phyloP scores from a whole-genome alignment of 345 rosid species.

The thale cress (Arabidopsis thaliana) region DNA sequence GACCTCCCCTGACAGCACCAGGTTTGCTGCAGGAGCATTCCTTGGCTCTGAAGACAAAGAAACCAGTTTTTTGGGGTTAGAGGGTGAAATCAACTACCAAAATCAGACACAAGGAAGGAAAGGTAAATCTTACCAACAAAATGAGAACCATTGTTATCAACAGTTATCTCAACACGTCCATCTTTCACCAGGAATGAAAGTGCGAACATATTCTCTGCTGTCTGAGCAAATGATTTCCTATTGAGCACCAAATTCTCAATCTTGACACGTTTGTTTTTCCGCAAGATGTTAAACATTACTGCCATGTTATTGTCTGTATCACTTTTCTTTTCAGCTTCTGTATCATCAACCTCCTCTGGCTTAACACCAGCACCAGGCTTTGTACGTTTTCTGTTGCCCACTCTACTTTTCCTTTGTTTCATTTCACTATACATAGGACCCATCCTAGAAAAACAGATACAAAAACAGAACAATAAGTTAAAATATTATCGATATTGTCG shows the following conservation, averaged over 20 bases:
- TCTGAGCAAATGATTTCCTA: constrained; percentile 79
- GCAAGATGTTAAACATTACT: constrained; percentile 67
- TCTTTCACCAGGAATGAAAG: constrained; percentile 90
- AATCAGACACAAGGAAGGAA: background rate
- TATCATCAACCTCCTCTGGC: constrained; percentile 74
- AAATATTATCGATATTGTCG: background rate
- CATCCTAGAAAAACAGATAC: constrained; percentile 52
- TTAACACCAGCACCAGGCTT: constrained; percentile 54
- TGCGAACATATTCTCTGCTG: constrained; percentile 81
- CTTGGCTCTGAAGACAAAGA: constrained; percentile 56
- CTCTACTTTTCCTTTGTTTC: constrained; percentile 58
- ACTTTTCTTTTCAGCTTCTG: constrained; percentile 58
- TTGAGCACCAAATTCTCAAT: constrained; percentile 74
- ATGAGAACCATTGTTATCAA: constrained; percentile 66
- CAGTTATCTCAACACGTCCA: constrained; percentile 65
- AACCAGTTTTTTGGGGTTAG: constrained; percentile 30
- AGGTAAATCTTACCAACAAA: constrained; percentile 58
- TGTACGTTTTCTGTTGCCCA: constrained; percentile 47
- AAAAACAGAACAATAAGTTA: background rate
- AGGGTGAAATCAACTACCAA: constrained; percentile 1
- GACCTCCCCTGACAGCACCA: constrained; percentile 61
- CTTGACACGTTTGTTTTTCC: constrained; percentile 53
- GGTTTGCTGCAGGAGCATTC: constrained; percentile 70
- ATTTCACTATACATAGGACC: constrained; percentile 76
- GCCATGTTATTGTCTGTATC: constrained; percentile 81